Evolutionary conservation across 176 grass and related monocot genomes (phyloP), one percentile per base, ranked within the genome.

Genomic region (Triticum timopheevii): DNA sequence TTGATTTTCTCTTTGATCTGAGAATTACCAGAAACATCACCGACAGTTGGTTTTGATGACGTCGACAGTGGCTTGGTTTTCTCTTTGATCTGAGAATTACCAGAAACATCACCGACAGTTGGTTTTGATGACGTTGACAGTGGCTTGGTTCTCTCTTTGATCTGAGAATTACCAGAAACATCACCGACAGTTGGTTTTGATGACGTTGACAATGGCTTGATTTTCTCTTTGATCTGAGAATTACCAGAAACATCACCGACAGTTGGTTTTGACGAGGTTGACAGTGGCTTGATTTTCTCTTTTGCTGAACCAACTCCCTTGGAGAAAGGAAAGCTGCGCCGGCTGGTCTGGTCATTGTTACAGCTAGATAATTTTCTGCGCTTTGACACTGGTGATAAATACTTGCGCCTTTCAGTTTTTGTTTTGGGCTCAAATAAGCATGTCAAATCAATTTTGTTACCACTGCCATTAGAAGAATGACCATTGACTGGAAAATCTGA

Each of bases 331-430:
- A 86, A 59, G 38, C 70, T 56, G 8, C 52, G 80, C 30, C 70
- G 59, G 65, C 77, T 86, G 82, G 59, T 85, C 73, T 82, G 83
- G 33, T 99, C 92, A 83, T 86, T 83, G 74, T 90, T 94, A 76
- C 85, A 94, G 83, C 65, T 93, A 93, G 73, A 84, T 88, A 99
- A 82, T 78, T 87, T 94, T 86, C 94, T 94, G 68, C 87, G 87
- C 79, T 99, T 99, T 31, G 89, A 73, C 61, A 94, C 80, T 50
- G 97, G 97, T 2, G 94, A 88, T 86, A 96, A 96, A 89, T 93
- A 96, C 50, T 87, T 89, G 68, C 90, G 94, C 47, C 61, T 78
- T 82, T 85, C 88, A 71, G 69, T 81, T 87, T 96, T 94, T 63
- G 79, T 85, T 88, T 92, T 94, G 11, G 50, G 73, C 44, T 79